Percentiles rank a stretch among this genome's conserved stretches.
These are phyloP conservation scores for Corynespora cassiicola DNA, from an alignment of 2,329 filamentous ascomycete genomes.

Conservation along the genomic window DNA sequence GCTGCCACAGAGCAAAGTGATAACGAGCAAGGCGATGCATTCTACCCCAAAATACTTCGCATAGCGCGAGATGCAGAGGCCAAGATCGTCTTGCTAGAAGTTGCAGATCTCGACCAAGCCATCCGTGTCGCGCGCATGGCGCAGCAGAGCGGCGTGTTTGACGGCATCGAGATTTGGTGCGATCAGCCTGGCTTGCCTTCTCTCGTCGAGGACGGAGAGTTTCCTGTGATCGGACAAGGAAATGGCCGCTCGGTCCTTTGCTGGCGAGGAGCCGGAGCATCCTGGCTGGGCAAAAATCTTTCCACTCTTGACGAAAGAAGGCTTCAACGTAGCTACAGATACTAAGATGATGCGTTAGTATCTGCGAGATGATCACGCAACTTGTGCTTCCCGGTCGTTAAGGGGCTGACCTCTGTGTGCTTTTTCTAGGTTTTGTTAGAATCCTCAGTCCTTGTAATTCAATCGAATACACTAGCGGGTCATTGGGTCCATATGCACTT, in stretches of 20 bases:
- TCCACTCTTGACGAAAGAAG: not conserved
- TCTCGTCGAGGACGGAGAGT: conserved; percentile 12
- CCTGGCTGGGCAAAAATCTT: conserved; percentile 28
- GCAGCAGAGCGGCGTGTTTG: conserved; percentile 29
- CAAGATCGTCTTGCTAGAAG: conserved; percentile 70
- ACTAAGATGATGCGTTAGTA: not conserved
- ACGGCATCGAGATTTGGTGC: conserved; percentile 71
- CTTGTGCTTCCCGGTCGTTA: no score
- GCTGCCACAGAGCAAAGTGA: conserved; percentile 18
- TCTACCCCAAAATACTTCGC: conserved; percentile 71
- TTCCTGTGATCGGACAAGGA: conserved; percentile 46
- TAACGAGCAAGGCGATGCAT: conserved; percentile 57
- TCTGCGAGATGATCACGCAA: no score
- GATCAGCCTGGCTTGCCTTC: conserved; percentile 56
- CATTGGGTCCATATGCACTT: no score
- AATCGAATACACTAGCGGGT: no score
- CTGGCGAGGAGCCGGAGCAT: conserved; percentile 39
- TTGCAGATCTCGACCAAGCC: conserved; percentile 74
- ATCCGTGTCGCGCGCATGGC: conserved; percentile 63
- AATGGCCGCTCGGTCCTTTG: conserved; percentile 54
- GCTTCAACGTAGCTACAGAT: not conserved
- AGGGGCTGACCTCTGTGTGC: no score
- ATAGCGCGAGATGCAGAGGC: conserved; percentile 60
- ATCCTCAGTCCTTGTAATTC: no score
- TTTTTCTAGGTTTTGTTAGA: no score